A percentile compares a stretch with the other conserved stretches of the same genome.
phyloP scores from a whole-genome alignment of 495 filamentous ascomycete species.

The Tuber aestivum region DNA sequence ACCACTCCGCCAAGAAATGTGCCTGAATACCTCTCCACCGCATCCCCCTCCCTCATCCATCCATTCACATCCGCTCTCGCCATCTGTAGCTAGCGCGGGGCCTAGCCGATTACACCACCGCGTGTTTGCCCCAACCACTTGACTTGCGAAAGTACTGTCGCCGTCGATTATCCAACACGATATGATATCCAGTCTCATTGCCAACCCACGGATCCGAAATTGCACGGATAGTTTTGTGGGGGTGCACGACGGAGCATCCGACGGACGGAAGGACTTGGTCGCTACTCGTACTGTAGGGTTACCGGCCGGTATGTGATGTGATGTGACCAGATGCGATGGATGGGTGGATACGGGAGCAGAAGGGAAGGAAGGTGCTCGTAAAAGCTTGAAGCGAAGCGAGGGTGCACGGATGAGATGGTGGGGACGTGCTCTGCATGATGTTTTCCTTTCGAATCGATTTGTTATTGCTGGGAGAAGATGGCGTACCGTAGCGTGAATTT shows the following conservation, averaged over 20 bases:
- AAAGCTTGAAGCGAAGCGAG: not conserved
- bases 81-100: not conserved
- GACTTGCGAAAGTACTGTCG: not conserved
- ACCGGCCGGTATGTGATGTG: not conserved
- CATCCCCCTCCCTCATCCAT: not conserved
- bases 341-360: not conserved
- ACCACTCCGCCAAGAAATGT: not conserved
- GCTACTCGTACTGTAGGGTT: not conserved
- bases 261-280: not conserved
- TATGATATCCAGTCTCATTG: not conserved
- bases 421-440: not conserved
- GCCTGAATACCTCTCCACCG: not conserved
- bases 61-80: not conserved
- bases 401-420: not conserved
- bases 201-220: not conserved
- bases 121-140: not conserved
- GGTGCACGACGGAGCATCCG: not conserved
- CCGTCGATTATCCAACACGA: not conserved
- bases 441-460: not conserved
- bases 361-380: not conserved
- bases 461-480: not conserved
- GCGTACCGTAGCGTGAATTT: no score
- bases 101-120: not conserved
- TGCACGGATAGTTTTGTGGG: not conserved
- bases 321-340: not conserved